These are phyloP conservation scores for Medicago ruthenica DNA, from an alignment of 306 rosid genomes.

Conservation along the genomic window DNA sequence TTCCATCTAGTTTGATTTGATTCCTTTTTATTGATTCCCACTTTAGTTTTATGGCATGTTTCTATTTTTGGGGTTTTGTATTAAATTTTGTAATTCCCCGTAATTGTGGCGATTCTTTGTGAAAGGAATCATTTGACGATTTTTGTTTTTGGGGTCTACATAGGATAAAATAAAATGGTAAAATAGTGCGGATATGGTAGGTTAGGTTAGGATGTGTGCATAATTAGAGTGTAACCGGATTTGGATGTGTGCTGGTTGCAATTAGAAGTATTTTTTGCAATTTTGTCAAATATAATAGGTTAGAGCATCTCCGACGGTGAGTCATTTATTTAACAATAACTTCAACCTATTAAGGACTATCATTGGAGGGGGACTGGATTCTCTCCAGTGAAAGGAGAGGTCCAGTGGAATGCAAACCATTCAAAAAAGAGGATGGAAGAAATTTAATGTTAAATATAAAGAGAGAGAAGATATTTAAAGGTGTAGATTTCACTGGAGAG, in stretches of 20 bases:
- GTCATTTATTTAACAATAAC: too few relatives aligned
- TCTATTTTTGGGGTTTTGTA: background rate
- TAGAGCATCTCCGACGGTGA: too few relatives aligned
- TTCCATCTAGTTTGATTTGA: background rate
- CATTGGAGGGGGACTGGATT: too few relatives aligned
- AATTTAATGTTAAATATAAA: too few relatives aligned
- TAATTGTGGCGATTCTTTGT: slow-evolving; percentile 1
- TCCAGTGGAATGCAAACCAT: too few relatives aligned
- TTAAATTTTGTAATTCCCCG: background rate
- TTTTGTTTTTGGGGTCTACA: background rate
- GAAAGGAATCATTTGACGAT: background rate
- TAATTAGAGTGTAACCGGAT: slow-evolving; percentile 1
- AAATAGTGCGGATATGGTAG: background rate
- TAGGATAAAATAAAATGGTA: background rate
- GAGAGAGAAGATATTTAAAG: too few relatives aligned
- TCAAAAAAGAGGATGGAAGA: too few relatives aligned
- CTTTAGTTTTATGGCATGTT: slow-evolving; percentile 19
- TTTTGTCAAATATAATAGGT: background rate
- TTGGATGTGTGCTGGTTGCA: background rate
- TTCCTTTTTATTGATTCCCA: background rate
- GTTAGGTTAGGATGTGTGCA: background rate
- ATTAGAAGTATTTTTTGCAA: background rate
- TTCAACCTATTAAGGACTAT: too few relatives aligned
- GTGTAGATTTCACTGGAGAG: too few relatives aligned
- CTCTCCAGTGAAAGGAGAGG: too few relatives aligned